Base-by-base conservation (phyloP, 352 stramenopile genomes). In the Phytophthora agathidicida region DNA sequence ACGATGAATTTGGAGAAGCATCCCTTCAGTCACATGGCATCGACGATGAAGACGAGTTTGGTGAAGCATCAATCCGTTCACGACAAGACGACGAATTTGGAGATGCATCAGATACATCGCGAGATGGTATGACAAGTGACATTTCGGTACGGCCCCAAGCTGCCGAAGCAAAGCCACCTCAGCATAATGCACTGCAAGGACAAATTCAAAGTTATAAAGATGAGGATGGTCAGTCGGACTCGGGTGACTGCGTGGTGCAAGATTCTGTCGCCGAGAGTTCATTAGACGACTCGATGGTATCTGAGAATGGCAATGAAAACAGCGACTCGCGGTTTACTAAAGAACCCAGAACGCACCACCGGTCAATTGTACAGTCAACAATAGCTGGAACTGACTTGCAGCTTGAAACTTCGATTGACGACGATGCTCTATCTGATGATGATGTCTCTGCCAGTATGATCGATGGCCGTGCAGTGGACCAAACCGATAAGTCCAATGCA, bases 251-350 rank as follows among this genome's bases (percentile, higher is more conserved):
- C n/a, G n/a, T n/a, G n/a, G n/a, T n/a, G n/a, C n/a, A n/a, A n/a
- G n/a, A n/a, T n/a, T n/a, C n/a, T n/a, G n/a, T n/a, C 31, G 35
- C 41, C 32, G 23, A 38, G 49, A 14, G 37, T 44, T 17, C n/a
- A n/a, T n/a, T n/a, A n/a, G 59, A 59, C 28, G 51, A 41, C 11
- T 52, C 60, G 5, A 55, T 55, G 53, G 7, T 49, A 39, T 66
- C 49, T 10, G 49, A 49, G 27, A 39, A 33, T 31, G 39, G 33
- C 7, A 28, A 35, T 27, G 39, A 65, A 52, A 5, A 3, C 31
- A 47, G 33, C 22, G 22, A 32, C 28, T 33, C 35, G 22, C 20
- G 9, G 37, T 28, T 39, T 16, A 5, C 11, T 35, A 20, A 35
- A 23, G 20, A 54, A 14, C 8, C 14, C 23, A 23, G 26, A 3